These are phyloP conservation scores for Diaporthe velutina DNA, from an alignment of 2,329 filamentous ascomycete species.

Conservation along the genomic window DNA sequence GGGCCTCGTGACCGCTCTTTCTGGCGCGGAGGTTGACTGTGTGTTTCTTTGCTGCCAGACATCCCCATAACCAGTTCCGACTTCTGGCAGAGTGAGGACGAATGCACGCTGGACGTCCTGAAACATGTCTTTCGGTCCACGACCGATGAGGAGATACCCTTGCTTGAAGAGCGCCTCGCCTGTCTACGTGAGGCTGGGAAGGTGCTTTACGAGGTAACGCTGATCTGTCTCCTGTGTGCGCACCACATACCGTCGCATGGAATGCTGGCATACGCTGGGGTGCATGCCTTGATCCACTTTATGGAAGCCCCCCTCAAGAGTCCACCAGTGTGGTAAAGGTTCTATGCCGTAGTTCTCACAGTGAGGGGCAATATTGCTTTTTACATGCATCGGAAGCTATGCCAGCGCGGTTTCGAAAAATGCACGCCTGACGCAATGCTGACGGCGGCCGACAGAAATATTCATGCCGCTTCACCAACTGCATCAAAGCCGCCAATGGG, in stretches of 20 bases:
- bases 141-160: constrained; percentile 87
- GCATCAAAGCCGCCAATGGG: constrained; percentile 79
- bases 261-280: not conserved
- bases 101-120: constrained; percentile 81
- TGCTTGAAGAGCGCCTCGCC: constrained; percentile 81
- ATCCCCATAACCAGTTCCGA: constrained; percentile 90
- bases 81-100: constrained; percentile 84
- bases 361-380: not conserved
- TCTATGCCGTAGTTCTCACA: not conserved
- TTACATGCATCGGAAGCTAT: not conserved
- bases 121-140: constrained; percentile 86
- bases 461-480: constrained; percentile 77
- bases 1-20: constrained; percentile 38
- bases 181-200: constrained; percentile 87
- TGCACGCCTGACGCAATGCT: constrained; percentile 35
- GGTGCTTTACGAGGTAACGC: constrained; percentile 79
- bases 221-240: not conserved
- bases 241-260: not conserved
- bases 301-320: not conserved
- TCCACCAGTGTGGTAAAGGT: not conserved
- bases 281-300: constrained; percentile 1
- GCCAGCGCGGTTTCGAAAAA: constrained; percentile 15
- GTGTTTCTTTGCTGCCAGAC: constrained; percentile 57
- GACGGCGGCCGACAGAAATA: constrained; percentile 70
- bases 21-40: constrained; percentile 30